Percentiles rank a stretch among this genome's conserved stretches.
Evolutionary conservation across 192 early-diverging fungal species (phyloP).

Genomic region (Chytriomyces sp.): DNA sequence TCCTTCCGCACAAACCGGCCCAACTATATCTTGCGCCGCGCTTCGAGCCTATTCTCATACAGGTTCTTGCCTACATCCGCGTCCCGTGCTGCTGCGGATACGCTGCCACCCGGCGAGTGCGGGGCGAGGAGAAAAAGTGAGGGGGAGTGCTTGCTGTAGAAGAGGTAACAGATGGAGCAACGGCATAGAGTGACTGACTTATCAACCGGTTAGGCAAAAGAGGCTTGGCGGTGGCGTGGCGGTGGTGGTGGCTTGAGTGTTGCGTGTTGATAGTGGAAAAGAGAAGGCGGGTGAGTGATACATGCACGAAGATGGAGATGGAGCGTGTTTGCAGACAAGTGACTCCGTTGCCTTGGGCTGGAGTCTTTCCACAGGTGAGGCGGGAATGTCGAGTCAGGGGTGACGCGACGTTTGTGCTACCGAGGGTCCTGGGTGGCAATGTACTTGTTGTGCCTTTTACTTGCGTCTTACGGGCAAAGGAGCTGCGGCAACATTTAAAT

Average conservation of each 20-base stretch:
- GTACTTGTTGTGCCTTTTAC: not conserved
- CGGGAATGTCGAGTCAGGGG: not conserved
- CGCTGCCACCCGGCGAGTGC: not conserved
- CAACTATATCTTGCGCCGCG: slow-evolving; percentile 69
- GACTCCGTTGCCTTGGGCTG: too few species aligned
- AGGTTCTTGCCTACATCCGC: slow-evolving; percentile 66
- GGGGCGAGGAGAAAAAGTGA: slow-evolving; percentile 15
- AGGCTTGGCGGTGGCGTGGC: slow-evolving; percentile 51
- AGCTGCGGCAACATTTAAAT: not conserved
- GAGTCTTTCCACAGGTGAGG: too few species aligned
- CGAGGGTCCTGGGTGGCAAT: too few species aligned
- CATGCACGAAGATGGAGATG: too few species aligned
- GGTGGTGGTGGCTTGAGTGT: not conserved
- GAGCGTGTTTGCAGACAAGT: not conserved
- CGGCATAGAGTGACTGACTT: slow-evolving; percentile 69
- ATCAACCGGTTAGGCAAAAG: slow-evolving; percentile 75
- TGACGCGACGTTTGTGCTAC: too few species aligned
- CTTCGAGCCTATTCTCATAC: slow-evolving; percentile 76
- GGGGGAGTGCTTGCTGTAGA: slow-evolving; percentile 54
- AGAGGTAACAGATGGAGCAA: slow-evolving; percentile 57
- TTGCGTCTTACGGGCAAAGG: not conserved
- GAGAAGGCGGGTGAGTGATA: too few species aligned
- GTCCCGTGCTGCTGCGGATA: slow-evolving; percentile 49
- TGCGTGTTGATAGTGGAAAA: not conserved
- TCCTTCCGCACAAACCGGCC: slow-evolving; percentile 71